Evolutionary conservation across 2,329 filamentous ascomycete species (phyloP), one percentile per base, ranked within the genome.

Genomic region (Diplodia intermedia): DNA sequence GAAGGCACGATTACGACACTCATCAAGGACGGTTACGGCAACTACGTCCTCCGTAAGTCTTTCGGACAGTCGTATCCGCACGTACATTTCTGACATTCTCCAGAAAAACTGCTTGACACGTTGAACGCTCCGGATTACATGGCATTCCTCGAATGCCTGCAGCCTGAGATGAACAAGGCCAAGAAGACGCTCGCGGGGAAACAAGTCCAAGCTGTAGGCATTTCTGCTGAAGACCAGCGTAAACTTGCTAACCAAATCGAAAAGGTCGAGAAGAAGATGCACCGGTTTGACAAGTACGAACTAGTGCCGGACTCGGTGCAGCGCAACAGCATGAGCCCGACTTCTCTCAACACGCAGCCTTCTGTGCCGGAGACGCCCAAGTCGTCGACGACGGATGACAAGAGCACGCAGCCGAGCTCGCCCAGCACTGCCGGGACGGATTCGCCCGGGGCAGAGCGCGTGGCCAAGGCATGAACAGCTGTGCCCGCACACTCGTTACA

Each of bases 41-140:
- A 99, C 79, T 99, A 98, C 77, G 94, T 98, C 6, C 91, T 98
- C 70, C 94, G 93, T 97, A 88, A 88, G 93, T 88, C 23, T 26
- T 11, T 9, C 50, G 9, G 7, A 4, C 15, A 2, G n/a, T 3
- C 15, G 5, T n/a, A 29, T 8, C 12, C 40, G 20, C 12, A 4
- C 29, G 33, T 18, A 20, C 5, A 11, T 18, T n/a, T 57, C 70
- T 73, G 68, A 74, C 69, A 43, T 29, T 5, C 5, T 33, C 18
- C 76, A 96, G 93, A 97, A 81, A 97, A 94, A 81, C 85, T 97
- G 5, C 83, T 97, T 49, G 82, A 84, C 61, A 82, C 77, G 0
- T 75, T 84, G 1, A 72, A 71, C 26, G 72, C 74, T 6, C 70
- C 76, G 14, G 82, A 84, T 69, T 84, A 81, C 70, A 68, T 75